These are phyloP conservation scores for Artomyces pyxidatus DNA, from an alignment of 768 basidiomycete genomes.

Conservation along the genomic window DNA sequence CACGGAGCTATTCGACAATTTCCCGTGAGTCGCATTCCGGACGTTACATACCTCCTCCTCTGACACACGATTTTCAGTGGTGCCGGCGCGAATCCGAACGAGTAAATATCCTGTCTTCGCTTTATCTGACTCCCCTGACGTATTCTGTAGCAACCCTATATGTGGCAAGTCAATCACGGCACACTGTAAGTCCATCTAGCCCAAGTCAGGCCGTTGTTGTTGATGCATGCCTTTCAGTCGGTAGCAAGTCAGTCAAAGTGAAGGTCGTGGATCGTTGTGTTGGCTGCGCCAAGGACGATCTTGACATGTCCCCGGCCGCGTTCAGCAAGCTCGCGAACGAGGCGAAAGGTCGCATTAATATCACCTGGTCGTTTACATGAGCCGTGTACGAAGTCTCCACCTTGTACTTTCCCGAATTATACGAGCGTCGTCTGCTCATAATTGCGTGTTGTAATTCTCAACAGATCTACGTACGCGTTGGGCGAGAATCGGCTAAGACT, in stretches of 20 bases:
- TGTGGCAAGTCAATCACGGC: slow-evolving; percentile 7
- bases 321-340: slow-evolving; percentile 4
- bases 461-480: no score
- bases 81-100: not conserved
- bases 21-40: no score
- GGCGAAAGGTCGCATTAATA: not conserved
- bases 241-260: slow-evolving; percentile 9
- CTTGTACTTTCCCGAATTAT: no score
- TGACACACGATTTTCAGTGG: not conserved
- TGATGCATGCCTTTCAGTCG: not conserved
- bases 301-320: slow-evolving; percentile 8
- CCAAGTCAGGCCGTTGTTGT: no score
- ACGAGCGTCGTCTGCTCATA: no score
- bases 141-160: slow-evolving; percentile 8
- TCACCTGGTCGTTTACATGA: slow-evolving; percentile 3
- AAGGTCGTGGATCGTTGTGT: slow-evolving; percentile 7
- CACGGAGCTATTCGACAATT: no score
- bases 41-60: no score
- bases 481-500: no score
- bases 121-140: not conserved
- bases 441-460: no score
- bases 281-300: slow-evolving; percentile 3
- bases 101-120: not conserved
- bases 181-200: slow-evolving; percentile 1
- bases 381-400: no score